Evolutionary conservation across 495 filamentous ascomycete genomes (phyloP), one percentile per base, ranked within the genome.

Genomic region (Lepraria neglecta): DNA sequence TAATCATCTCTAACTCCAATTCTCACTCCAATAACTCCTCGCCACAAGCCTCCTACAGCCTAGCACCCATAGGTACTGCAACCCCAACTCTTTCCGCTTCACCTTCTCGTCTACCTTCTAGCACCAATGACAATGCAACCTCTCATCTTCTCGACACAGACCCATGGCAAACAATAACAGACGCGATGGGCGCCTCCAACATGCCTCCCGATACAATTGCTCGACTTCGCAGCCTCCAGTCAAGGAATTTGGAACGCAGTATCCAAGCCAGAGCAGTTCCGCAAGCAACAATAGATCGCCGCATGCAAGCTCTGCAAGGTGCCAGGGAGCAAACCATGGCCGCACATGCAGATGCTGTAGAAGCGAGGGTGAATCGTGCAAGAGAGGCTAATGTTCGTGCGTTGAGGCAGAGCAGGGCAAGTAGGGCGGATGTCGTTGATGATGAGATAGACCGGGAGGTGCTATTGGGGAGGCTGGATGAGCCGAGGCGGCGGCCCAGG

Each of bases 131-230:
- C 43, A 45, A 14, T 19, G 21, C 31, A 33, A 14, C 15, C 21
- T 30, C 59, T 11, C 38, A 44, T 44, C 45, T 52, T 11, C 45
- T 52, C 17, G 33, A 35, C 52, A 64, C 58, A 19, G 74, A 78
- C 53, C 70, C 77, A 21, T 79, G 75, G 75, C 74, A 71, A 42
- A 75, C 75, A 0, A 79, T 79, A 46, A 69, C 76, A 65, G 72
- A 70, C 30, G 70, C 74, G 28, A 75, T 77, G 64, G 67, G 43
- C 33, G 33, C 68, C n/a, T 66, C 70, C 24, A 71, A 67, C 52
- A 65, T 65, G 19, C 61, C 70, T 17, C 64, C 65, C 42, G 69
- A 72, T 59, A 58, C 60, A 19, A 52, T 59, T 40, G 59, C 65
- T 7, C 65, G 65, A n/a, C 50, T 62, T 40, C 65, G 64, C 24